These are phyloP conservation scores for Euphorbia pulcherrima DNA, from an alignment of 345 rosid species.

Conservation along the genomic window DNA sequence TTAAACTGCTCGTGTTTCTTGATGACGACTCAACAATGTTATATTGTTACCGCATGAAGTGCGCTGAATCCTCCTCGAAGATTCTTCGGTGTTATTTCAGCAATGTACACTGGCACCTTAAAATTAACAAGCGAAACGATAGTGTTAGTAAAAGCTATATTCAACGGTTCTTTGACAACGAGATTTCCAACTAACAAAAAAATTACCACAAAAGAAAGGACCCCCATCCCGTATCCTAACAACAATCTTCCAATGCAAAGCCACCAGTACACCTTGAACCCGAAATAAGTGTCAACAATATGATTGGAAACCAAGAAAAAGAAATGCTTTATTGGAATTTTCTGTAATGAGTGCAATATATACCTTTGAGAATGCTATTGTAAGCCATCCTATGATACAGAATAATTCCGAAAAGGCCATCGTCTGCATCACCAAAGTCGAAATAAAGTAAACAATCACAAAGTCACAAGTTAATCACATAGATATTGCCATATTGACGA, in stretches of 20 bases:
- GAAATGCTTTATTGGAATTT: not conserved
- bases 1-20: not conserved
- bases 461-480: not conserved
- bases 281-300: constrained; percentile 2
- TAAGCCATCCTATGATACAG: constrained; percentile 65
- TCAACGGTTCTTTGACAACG: too few relatives aligned
- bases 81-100: constrained; percentile 75
- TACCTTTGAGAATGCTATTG: constrained; percentile 55
- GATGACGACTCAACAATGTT: constrained; percentile 1
- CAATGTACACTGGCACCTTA: constrained; percentile 77
- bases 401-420: constrained; percentile 66
- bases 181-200: not conserved
- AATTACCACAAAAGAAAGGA: constrained; percentile 70
- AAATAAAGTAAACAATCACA: constrained; percentile 3
- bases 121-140: too few relatives aligned
- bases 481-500: too few relatives aligned
- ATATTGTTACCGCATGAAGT: constrained; percentile 45
- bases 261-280: constrained; percentile 48
- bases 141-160: too few relatives aligned
- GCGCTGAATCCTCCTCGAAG: constrained; percentile 73
- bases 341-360: not conserved
- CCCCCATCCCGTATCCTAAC: constrained; percentile 44
- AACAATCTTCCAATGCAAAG: constrained; percentile 64
- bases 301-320: not conserved
- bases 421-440: constrained; percentile 33